Evolutionary conservation across 2,329 filamentous ascomycete genomes (phyloP).

Genomic region (Podosphaera leucotricha): DNA sequence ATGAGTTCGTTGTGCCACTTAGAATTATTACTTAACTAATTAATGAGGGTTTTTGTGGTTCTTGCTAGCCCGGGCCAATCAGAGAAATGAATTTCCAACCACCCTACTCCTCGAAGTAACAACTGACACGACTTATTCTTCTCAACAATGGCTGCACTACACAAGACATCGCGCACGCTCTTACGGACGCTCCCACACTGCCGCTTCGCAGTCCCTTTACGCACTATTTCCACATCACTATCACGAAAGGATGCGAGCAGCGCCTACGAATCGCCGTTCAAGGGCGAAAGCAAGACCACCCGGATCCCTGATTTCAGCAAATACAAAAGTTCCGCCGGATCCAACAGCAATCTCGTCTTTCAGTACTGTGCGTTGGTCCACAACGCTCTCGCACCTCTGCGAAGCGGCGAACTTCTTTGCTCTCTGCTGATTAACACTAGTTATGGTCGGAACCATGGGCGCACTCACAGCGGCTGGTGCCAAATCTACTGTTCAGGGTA

Average conservation of each 20-base stretch:
- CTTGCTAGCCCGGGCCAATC: neutral
- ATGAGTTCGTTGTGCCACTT: no score
- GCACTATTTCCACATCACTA: slow-evolving; percentile 28
- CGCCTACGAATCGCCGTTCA: slow-evolving; percentile 39
- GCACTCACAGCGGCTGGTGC: slow-evolving; percentile 78
- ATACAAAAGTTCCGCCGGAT: slow-evolving; percentile 50
- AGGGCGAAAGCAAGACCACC: slow-evolving; percentile 26
- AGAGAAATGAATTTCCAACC: neutral
- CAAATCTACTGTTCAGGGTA: slow-evolving; percentile 97
- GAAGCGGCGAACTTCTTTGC: no score
- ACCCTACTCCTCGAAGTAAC: no score
- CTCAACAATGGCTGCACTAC: slow-evolving; percentile 39
- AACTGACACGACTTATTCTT: no score
- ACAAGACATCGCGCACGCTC: slow-evolving; percentile 43
- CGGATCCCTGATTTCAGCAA: slow-evolving; percentile 76
- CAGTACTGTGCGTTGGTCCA: slow-evolving; percentile 38
- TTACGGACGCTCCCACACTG: slow-evolving; percentile 31
- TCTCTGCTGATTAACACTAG: slow-evolving; percentile 1
- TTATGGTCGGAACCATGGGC: slow-evolving; percentile 94
- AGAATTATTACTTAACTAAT: no score
- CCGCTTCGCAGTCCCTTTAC: slow-evolving; percentile 20
- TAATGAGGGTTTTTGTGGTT: no score
- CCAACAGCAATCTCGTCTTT: slow-evolving; percentile 63
- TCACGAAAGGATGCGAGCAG: slow-evolving; percentile 17
- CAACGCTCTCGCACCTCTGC: neutral